These are phyloP conservation scores for Lecanicillium sp. DNA, from an alignment of 2,329 filamentous ascomycete species.

Conservation along the genomic window DNA sequence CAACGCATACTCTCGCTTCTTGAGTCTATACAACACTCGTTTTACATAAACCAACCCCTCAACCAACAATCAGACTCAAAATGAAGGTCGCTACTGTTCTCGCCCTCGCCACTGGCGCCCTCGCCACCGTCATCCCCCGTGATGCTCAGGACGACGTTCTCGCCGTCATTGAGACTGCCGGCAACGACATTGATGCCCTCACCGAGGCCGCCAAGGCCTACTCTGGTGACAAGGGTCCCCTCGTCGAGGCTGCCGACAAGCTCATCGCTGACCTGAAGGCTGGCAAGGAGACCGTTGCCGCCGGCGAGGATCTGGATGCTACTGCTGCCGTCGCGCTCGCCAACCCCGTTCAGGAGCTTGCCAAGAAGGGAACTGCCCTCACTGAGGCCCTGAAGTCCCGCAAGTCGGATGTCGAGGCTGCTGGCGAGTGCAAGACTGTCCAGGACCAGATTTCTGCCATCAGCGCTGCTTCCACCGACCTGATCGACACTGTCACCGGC, in stretches of 20 bases:
- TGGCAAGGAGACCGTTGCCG: slow-evolving; percentile 5
- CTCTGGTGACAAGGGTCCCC: slow-evolving; percentile 8
- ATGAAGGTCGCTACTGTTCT: slow-evolving; percentile 9
- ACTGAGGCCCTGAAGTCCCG: slow-evolving; percentile 23
- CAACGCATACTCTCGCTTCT: slow-evolving; percentile 6
- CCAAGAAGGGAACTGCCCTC: slow-evolving; percentile 19
- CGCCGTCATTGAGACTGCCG: slow-evolving; percentile 1
- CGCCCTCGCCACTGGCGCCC: slow-evolving; percentile 4
- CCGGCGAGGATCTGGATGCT: slow-evolving; percentile 1
- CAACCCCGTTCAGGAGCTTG: slow-evolving; percentile 1
- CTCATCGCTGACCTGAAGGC: slow-evolving; percentile 9
- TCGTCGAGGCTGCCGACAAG: slow-evolving; percentile 7
- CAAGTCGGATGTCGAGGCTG: slow-evolving; percentile 18
- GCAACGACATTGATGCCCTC: slow-evolving; percentile 3
- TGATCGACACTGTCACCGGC: slow-evolving; percentile 17
- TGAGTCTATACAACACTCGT: slow-evolving; percentile 8
- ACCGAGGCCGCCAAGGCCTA: slow-evolving; percentile 7
- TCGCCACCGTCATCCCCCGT: slow-evolving; percentile 6
- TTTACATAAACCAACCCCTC: slow-evolving; percentile 2
- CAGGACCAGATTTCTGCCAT: slow-evolving; percentile 14
- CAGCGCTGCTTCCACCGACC: slow-evolving; percentile 12
- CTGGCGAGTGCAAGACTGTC: slow-evolving; percentile 18
- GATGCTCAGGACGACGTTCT: slow-evolving; percentile 1
- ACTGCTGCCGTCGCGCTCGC: slow-evolving; percentile 2
- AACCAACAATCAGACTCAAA: slow-evolving; percentile 7